phyloP scores from a whole-genome alignment of 75 land plant species.

The Cunninghamia lanceolata region DNA sequence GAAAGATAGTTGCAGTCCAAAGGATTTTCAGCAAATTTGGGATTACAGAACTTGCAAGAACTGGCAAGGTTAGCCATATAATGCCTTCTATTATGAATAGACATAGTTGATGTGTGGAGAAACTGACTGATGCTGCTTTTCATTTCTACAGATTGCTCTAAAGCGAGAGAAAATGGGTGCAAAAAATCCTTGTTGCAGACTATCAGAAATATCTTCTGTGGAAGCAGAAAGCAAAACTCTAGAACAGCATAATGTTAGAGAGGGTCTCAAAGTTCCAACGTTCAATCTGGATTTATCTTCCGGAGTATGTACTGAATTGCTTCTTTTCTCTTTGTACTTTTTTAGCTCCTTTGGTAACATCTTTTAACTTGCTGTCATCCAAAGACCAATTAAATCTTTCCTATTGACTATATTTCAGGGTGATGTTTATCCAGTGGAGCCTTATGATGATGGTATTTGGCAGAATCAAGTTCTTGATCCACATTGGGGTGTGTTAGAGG shows the following conservation, averaged over 20 bases:
- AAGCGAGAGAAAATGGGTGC: conserved; percentile 79
- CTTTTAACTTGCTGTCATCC: neutral
- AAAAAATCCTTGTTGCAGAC: conserved; percentile 66
- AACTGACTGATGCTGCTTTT: neutral
- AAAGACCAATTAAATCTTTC: neutral
- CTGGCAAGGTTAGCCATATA: conserved; percentile 74
- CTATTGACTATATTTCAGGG: conserved; percentile 45
- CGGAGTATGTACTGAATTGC: conserved; percentile 23
- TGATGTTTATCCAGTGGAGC: conserved; percentile 98
- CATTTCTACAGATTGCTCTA: conserved; percentile 70
- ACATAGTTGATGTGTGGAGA: neutral
- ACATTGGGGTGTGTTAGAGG: conserved; percentile 91
- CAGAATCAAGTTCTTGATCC: conserved; percentile 89
- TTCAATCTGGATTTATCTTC: conserved; percentile 25
- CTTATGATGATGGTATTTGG: conserved; percentile 52
- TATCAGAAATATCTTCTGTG: conserved; percentile 67
- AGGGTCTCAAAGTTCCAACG: neutral
- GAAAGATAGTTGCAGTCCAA: conserved; percentile 84
- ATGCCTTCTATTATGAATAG: neutral
- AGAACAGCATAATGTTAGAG: conserved; percentile 9
- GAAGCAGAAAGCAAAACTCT: conserved; percentile 49
- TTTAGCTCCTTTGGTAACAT: neutral
- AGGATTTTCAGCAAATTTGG: conserved; percentile 85
- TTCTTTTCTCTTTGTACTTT: neutral
- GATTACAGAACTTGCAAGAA: conserved; percentile 90